Base-by-base conservation (phyloP, 2,329 filamentous ascomycete species). In the Periconia sp. region DNA sequence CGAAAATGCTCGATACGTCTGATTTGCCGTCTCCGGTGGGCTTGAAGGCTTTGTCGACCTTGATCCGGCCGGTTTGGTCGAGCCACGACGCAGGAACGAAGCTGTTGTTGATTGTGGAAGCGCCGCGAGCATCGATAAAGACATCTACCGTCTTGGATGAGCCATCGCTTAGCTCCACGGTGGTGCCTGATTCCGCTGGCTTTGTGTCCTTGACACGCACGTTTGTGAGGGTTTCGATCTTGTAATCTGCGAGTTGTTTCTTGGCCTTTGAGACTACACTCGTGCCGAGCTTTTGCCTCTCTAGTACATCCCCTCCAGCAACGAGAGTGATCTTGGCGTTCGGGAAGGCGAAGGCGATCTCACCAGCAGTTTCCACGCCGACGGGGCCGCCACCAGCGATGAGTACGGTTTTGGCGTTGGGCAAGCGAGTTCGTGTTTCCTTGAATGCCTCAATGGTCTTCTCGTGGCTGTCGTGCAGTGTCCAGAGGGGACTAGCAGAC, bases 341-440 rank as follows among this genome's bases (percentile, higher is more conserved):
- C 10, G 53, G 55, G 46, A 52, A 54, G 3, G 41, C 60, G 17
- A 58, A 63, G 6, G 66, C 64, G 8, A 76, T 61, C 54, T 75
- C 71, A 23, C 72, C 73, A 1, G 73, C 71, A 8, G 65, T 68
- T 59, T 75, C 73, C 37, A 74, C 63, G 17, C 69, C 73, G 7
- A 68, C 66, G 9, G 63, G 63, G 0, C 72, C 72, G 6, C 69
- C 73, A 35, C 73, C 73, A 17, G 61, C 62, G 43, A 75, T 58
- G 48, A 74, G 58, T 41, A 74, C 65, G 20, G 59, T 63, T 37
- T 62, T 60, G 6, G 71, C 66, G 10, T 51, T 52, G 10, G 55
- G 56, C 31, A 74, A 54, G n/a, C 53, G 45, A 3, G 51, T 42
- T 53, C 73, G 68, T 44, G 68, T 62, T 17, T 47, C 42, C 37